Evolutionary conservation across 2,329 filamentous ascomycete genomes (phyloP), one percentile per base, ranked within the genome.

Genomic region (Rhytidhysteron rufulum): DNA sequence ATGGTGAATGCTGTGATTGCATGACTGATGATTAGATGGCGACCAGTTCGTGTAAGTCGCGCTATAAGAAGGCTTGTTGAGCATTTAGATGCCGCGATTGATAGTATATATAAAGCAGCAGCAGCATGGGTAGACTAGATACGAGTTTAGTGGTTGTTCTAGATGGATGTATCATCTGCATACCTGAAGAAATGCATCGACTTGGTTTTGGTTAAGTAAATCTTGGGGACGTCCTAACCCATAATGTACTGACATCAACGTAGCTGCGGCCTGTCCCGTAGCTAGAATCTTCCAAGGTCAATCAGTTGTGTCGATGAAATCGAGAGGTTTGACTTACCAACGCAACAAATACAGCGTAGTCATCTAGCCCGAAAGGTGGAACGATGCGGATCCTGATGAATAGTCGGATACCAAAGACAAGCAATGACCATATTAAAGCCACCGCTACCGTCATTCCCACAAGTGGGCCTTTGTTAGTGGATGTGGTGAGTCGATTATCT

Each of bases 61-160:
- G 34, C 34, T 13, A 36, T 36, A 13, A 36, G 34, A 5, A 36
- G 34, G 24, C 20, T 24, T 16, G 34, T 36, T 18, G 34, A 36
- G 16, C 34, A 36, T 36, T 36, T 36, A 16, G 34, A 22, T 19
- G 34, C 34, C 15, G 34, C 34, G 13, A 36, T 36, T 11, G 34
- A n/a, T 24, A 27, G 17, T 13, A 36, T 36, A 17, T 36, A 36
- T 10, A 20, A 19, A 15, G 24, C 15, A 13, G 34, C 19, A n/a
- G 16, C 34, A 10, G 34, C 34, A 36, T 24, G 24, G 5, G 34
- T n/a, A 21, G 34, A 22, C 34, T 36, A 16, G 7, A 15, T 9
- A 9, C 9, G 7, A 19, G n/a, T 15, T 33, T 7, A 16, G 9
- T 15, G 31, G 31, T n/a, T n/a, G n/a, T 15, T 9, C 31, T 16